These are phyloP conservation scores for Carallia brachiata DNA, from an alignment of 345 rosid species.

Conservation along the genomic window DNA sequence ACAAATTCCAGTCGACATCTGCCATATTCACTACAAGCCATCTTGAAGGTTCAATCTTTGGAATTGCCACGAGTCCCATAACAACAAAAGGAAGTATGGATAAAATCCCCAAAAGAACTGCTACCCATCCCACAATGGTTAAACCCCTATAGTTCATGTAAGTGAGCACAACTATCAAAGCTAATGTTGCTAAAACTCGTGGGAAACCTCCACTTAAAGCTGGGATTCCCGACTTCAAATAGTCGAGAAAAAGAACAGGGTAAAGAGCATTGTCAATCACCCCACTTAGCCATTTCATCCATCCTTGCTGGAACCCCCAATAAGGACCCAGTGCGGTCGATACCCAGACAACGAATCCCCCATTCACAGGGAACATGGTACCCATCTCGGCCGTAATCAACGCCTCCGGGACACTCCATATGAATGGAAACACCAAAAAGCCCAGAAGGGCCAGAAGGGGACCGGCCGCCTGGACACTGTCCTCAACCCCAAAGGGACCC, in stretches of 20 bases:
- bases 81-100: constrained; percentile 67
- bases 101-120: constrained; percentile 61
- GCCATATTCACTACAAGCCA: constrained; percentile 56
- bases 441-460: constrained; percentile 69
- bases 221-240: constrained; percentile 59
- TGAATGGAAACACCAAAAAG: constrained; percentile 61
- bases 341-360: constrained; percentile 85
- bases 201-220: constrained; percentile 55
- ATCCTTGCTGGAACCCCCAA: constrained; percentile 89
- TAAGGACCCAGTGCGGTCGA: constrained; percentile 63
- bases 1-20: constrained; percentile 63
- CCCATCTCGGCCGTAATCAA: constrained; percentile 83
- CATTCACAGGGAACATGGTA: constrained; percentile 77
- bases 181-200: constrained; percentile 40
- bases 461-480: constrained; percentile 77
- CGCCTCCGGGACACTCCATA: constrained; percentile 84
- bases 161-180: constrained; percentile 49
- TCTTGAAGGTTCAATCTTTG: constrained; percentile 60
- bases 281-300: constrained; percentile 87
- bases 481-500: constrained; percentile 76
- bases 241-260: constrained; percentile 71
- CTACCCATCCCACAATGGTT: constrained; percentile 68
- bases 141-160: constrained; percentile 68
- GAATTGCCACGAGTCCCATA: constrained; percentile 61
- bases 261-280: constrained; percentile 73